Evolutionary conservation across 345 rosid genomes (phyloP).

Genomic region (Psidium guajava): DNA sequence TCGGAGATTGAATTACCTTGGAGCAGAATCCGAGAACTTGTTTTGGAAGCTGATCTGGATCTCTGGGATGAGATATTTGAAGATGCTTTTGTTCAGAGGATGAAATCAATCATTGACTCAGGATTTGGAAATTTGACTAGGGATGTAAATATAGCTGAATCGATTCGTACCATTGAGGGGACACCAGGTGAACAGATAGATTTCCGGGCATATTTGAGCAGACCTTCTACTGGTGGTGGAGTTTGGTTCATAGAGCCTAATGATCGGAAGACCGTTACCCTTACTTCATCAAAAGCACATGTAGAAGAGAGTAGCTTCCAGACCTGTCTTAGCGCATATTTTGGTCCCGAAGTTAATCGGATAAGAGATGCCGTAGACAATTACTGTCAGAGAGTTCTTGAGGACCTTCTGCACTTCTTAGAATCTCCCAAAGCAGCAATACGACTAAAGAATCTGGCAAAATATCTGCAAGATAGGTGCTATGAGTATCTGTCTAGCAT

Average conservation of each 20-base stretch:
- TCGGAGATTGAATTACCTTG: conserved; percentile 96
- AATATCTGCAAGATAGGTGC: conserved; percentile 72
- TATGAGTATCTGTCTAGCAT: conserved; percentile 64
- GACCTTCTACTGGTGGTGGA: conserved; percentile 84
- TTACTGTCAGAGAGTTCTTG: conserved; percentile 61
- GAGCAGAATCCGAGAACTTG: conserved; percentile 89
- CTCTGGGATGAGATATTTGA: conserved; percentile 98
- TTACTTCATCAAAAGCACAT: conserved; percentile 31
- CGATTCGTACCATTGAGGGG: conserved; percentile 32
- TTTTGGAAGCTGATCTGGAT: conserved; percentile 74
- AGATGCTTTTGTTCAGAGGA: conserved; percentile 82
- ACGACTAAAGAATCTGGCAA: conserved; percentile 72
- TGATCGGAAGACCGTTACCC: conserved; percentile 34
- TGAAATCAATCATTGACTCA: conserved; percentile 60
- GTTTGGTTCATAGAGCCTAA: conserved; percentile 92
- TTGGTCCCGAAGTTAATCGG: conserved; percentile 81
- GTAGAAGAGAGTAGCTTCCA: conserved; percentile 65
- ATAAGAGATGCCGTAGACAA: conserved; percentile 83
- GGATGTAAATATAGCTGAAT: conserved; percentile 41
- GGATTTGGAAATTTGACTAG: conserved; percentile 53
- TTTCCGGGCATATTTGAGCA: conserved; percentile 71
- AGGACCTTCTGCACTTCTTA: conserved; percentile 78
- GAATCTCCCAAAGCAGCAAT: conserved; percentile 86
- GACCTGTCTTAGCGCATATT: conserved; percentile 68
- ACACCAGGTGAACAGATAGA: conserved; percentile 41